Evolutionary conservation across 2,329 filamentous ascomycete species (phyloP), one percentile per base, ranked within the genome.

Genomic region (Colletotrichum gloeosporioides): DNA sequence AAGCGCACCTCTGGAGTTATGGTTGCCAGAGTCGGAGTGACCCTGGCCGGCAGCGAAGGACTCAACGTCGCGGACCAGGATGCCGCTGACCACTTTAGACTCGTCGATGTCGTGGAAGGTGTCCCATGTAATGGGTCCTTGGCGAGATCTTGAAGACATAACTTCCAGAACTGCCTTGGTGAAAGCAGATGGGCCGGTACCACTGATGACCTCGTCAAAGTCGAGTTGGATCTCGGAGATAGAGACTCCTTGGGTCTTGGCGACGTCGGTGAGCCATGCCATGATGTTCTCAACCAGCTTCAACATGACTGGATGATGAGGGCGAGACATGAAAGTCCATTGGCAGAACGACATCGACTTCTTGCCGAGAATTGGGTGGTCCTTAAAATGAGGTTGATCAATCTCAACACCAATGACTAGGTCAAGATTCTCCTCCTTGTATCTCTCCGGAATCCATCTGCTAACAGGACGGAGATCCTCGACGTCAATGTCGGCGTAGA

Each of bases 251-350:
- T 95, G 93, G 76, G 91, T 82, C 65, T 85, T 84, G 3, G 93
- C 89, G 4, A 94, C 88, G 1, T 88, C 89, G 32, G 90, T 88
- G 66, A 95, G 86, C 93, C 93, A 94, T 1, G 85, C 81, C 83
- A 94, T 89, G 81, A 95, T 94, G 79, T 93, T 91, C 81, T 94
- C 92, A 63, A 95, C 90, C 5, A 95, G 87, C 36, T 86, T 86
- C 82, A 94, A 86, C 92, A 95, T 94, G 72, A 95, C 92, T 2
- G 92, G 92, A 31, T 92, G 89, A 22, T 88, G 86, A 1, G 93
- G 92, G 81, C 94, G 93, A 79, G 90, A 90, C 86, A 94, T 93
- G 80, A 95, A 94, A 0, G 93, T 95, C 93, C 93, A 95, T 80
- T 95, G 93, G 82, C 93, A 95, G 82, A 95, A 95, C 0, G 93